These are phyloP conservation scores for Tardiomyces blankii DNA, from an alignment of 1,139 yeast species.

Conservation along the genomic window DNA sequence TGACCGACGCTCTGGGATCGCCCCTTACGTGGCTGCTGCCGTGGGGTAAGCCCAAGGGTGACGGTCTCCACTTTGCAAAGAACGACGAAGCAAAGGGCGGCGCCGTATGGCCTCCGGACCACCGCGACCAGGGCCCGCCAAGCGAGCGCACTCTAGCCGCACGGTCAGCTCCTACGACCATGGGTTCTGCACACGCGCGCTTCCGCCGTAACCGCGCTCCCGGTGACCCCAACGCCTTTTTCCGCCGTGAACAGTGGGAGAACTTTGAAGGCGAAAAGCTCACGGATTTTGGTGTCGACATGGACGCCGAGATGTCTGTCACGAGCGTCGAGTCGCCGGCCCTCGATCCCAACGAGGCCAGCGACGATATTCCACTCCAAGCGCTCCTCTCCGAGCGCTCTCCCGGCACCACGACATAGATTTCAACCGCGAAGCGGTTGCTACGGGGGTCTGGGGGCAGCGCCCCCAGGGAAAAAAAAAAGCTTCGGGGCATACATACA, in stretches of 20 bases:
- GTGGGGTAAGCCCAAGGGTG: conserved; percentile 28
- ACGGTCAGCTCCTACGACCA: conserved; percentile 15
- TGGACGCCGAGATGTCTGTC: conserved; percentile 39
- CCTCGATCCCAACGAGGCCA: background rate
- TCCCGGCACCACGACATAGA: too few relatives aligned
- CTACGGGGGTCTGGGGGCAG: too few relatives aligned
- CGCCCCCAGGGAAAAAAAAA: too few relatives aligned
- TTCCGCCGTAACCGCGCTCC: conserved; percentile 1
- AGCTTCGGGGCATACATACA: too few relatives aligned
- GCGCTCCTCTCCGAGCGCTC: background rate
- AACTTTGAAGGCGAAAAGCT: conserved; percentile 76
- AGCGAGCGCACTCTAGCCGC: conserved; percentile 1
- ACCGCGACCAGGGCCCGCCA: conserved; percentile 36
- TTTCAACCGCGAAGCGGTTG: too few relatives aligned
- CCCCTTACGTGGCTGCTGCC: conserved; percentile 28
- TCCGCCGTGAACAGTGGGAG: conserved; percentile 47
- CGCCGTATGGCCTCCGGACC: conserved; percentile 74
- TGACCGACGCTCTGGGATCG: conserved; percentile 41
- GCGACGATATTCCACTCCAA: background rate
- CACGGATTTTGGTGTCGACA: conserved; percentile 80
- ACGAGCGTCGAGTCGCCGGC: background rate
- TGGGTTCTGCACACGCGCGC: conserved; percentile 4
- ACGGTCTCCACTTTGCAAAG: conserved; percentile 42
- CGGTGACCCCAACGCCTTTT: conserved; percentile 19
- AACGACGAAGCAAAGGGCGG: conserved; percentile 48